Base-by-base conservation (phyloP, 495 filamentous ascomycete genomes). In the Talaromyces proteolyticus region DNA sequence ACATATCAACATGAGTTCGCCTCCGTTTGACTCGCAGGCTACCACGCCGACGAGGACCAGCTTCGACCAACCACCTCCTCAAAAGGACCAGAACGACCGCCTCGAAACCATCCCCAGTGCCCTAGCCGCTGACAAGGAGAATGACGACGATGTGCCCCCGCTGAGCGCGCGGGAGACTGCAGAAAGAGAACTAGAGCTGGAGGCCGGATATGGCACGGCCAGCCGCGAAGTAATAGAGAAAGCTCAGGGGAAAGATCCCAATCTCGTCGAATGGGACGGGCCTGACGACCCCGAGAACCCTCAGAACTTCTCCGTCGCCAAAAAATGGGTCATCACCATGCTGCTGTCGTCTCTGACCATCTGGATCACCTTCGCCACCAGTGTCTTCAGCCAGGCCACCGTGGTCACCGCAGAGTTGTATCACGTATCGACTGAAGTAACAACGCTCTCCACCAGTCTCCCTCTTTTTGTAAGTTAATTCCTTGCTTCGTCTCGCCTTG, bases 241-340 rank as follows among this genome's bases (percentile, higher is more conserved):
- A 20, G 34, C 53, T 7, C 47, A 53, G 10, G 53, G 55, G 11
- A 66, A 61, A 48, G 70, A 73, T 42, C 67, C 72, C 11, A 70
- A 72, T 34, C 55, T 74, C 6, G 66, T 75, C 1, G 66, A 66
- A 26, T 75, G 65, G 61, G 64, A 72, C 53, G 70, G 72, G 6
- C 69, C 66, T 0, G 57, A 86, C 44, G 87, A 91, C 54, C 84
- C 84, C 0, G 67, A 78, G 39, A 87, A 89, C 66, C 87, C 87
- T 4, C 73, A 82, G 58, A 91, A 92, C 63, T 88, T 84, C 55
- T 59, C 77, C 0, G 51, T 56, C 0, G 53, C 63, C 36, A 71
- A 74, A 44, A 94, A 94, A 67, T 91, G 86, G 83, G 51, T 81
- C 0, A 75, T 87, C 42, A 84, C 91, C 0, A 75, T 80, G 57